A percentile compares a stretch with the other conserved stretches of the same genome.
These are phyloP conservation scores for Phytophthora europaea DNA, from an alignment of 352 stramenopile species.

Conservation along the genomic window DNA sequence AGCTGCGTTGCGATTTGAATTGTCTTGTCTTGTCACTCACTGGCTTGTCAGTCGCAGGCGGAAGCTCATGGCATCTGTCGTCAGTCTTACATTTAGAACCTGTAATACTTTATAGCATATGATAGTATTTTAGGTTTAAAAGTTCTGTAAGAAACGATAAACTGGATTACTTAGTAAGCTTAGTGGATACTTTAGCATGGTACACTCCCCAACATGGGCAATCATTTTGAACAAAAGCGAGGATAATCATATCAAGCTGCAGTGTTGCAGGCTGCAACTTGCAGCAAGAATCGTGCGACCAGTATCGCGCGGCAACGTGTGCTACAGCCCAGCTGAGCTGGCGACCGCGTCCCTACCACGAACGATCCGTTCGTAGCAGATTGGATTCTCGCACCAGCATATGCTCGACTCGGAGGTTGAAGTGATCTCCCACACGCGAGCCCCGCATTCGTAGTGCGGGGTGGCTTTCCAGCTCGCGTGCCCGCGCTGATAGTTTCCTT, in stretches of 20 bases:
- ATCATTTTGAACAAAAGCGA: constrained; percentile 28
- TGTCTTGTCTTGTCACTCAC: too few species aligned
- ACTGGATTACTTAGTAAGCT: too few species aligned
- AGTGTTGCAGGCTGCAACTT: too few species aligned
- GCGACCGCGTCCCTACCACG: neutral
- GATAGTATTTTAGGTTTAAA: too few species aligned
- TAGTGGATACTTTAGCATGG: too few species aligned
- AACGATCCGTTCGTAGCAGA: neutral
- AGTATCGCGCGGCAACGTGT: too few species aligned
- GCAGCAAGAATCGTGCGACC: too few species aligned
- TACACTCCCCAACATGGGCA: constrained; percentile 14
- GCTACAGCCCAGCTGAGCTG: neutral
- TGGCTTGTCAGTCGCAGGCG: too few species aligned
- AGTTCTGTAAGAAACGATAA: too few species aligned
- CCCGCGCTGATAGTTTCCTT: neutral
- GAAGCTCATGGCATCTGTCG: neutral
- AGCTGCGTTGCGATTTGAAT: neutral
- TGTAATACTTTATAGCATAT: too few species aligned
- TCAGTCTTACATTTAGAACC: too few species aligned
- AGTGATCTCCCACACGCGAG: constrained; percentile 5
- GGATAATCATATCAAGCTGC: too few species aligned
- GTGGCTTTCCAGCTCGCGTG: constrained; percentile 8
- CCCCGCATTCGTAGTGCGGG: constrained; percentile 2
- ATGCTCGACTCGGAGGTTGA: constrained; percentile 23
- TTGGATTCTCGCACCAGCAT: constrained; percentile 9